A percentile compares a stretch with the other conserved stretches of the same genome.
Evolutionary conservation across 371 early-diverging fungal species (phyloP).

Genomic region (Encephalitozoon intestinalis): DNA sequence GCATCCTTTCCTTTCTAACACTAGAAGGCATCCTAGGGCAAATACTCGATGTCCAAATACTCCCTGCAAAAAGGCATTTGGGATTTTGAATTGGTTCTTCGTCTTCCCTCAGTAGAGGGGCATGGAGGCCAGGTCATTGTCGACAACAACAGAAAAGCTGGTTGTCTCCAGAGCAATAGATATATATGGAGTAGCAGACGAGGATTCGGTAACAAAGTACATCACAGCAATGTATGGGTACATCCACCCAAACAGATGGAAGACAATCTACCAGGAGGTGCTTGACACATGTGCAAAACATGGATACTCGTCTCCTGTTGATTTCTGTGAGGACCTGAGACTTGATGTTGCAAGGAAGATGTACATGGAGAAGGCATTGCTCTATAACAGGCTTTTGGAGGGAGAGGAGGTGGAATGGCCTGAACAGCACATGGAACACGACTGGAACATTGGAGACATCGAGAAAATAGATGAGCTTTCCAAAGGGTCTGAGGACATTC

Average conservation of each 20-base stretch:
- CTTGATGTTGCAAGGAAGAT: background rate
- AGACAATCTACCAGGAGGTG: background rate
- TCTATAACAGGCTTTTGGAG: background rate
- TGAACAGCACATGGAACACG: background rate
- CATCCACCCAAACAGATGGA: background rate
- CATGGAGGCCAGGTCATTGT: background rate
- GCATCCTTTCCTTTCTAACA: constrained; percentile 56
- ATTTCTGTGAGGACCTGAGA: constrained; percentile 10
- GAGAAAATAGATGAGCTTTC: background rate
- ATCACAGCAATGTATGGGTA: background rate
- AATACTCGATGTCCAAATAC: background rate
- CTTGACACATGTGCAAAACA: background rate
- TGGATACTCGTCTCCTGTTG: constrained; percentile 15
- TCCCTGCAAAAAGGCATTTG: background rate
- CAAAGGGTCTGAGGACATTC: background rate
- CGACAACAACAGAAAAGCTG: constrained; percentile 19
- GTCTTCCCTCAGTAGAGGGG: background rate
- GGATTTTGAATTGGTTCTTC: background rate
- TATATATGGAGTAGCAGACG: background rate
- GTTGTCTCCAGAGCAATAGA: background rate
- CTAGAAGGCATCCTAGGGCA: background rate
- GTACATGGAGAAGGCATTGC: background rate
- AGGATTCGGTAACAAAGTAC: background rate
- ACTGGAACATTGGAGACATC: background rate
- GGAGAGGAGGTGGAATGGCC: background rate